phyloP scores from a whole-genome alignment of 805 yeast species.

The Wickerhamomyces chaumierensis region DNA sequence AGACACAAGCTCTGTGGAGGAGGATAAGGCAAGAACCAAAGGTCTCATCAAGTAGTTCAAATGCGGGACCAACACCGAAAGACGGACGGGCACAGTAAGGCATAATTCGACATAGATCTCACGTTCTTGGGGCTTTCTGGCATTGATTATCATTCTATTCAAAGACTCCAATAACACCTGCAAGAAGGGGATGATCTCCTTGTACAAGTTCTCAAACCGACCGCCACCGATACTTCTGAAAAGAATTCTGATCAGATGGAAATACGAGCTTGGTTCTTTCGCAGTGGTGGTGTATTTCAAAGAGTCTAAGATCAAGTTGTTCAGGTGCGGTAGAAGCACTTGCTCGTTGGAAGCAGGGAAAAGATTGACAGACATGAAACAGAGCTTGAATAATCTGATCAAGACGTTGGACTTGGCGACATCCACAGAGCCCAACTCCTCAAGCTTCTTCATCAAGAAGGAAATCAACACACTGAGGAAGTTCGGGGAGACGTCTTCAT shows the following conservation, averaged over 20 bases:
- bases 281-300: conserved; percentile 73
- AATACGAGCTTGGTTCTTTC: conserved; percentile 83
- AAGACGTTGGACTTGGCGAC: conserved; percentile 67
- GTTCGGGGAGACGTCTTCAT: conserved; percentile 88
- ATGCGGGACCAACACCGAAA: conserved; percentile 90
- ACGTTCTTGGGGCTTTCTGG: conserved; percentile 81
- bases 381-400: conserved; percentile 77
- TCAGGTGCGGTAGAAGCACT: conserved; percentile 80
- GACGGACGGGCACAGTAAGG: conserved; percentile 88
- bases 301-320: conserved; percentile 71
- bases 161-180: conserved; percentile 80
- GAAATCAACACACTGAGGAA: conserved; percentile 76
- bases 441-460: conserved; percentile 62
- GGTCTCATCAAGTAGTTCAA: conserved; percentile 84
- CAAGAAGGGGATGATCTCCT: conserved; percentile 82
- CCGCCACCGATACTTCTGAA: conserved; percentile 97
- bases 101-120: conserved; percentile 93
- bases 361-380: conserved; percentile 91
- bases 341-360: conserved; percentile 82
- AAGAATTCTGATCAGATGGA: conserved; percentile 75
- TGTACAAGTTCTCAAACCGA: conserved; percentile 82
- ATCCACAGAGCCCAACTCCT: conserved; percentile 73
- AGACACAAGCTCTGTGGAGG: conserved; percentile 81
- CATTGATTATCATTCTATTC: conserved; percentile 71
- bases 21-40: conserved; percentile 79